Evolutionary conservation across 306 rosid genomes (phyloP).

Genomic region (Casuarina glauca): DNA sequence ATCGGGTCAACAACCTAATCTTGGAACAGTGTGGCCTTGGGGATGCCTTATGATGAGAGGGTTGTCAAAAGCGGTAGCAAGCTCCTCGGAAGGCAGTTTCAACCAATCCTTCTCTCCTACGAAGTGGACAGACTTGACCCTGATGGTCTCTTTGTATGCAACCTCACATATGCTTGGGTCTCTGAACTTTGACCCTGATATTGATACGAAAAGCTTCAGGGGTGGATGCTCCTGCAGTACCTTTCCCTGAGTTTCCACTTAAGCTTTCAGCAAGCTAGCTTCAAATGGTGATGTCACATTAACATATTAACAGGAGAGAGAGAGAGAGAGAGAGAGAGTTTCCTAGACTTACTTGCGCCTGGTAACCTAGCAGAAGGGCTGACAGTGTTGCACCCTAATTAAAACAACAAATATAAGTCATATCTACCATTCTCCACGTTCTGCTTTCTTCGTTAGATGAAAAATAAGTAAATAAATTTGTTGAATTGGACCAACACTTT

Average conservation of each 20-base stretch:
- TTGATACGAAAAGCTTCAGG: conserved; percentile 59
- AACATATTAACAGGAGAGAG: too few species aligned
- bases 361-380: conserved; percentile 72
- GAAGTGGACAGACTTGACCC: conserved; percentile 75
- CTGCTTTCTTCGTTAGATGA: too few species aligned
- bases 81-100: conserved; percentile 71
- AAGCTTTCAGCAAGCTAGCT: conserved; percentile 3
- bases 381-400: conserved; percentile 72
- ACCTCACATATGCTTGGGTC: conserved; percentile 70
- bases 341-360: conserved; percentile 52
- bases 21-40: conserved; percentile 86
- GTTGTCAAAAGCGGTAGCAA: conserved; percentile 61
- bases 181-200: conserved; percentile 82
- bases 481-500: too few species aligned
- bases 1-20: conserved; percentile 51
- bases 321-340: neutral
- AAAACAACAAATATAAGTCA: neutral
- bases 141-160: conserved; percentile 67
- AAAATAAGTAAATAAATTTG: too few species aligned
- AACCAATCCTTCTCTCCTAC: conserved; percentile 89
- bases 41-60: conserved; percentile 81
- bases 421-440: neutral
- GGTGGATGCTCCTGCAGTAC: conserved; percentile 79
- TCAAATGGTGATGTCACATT: neutral
- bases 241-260: conserved; percentile 58